Percentiles rank a stretch among this genome's conserved stretches.
Conservation (phyloP, 768 basidiomycete genomes). For the Amanita rimosa region DNA sequence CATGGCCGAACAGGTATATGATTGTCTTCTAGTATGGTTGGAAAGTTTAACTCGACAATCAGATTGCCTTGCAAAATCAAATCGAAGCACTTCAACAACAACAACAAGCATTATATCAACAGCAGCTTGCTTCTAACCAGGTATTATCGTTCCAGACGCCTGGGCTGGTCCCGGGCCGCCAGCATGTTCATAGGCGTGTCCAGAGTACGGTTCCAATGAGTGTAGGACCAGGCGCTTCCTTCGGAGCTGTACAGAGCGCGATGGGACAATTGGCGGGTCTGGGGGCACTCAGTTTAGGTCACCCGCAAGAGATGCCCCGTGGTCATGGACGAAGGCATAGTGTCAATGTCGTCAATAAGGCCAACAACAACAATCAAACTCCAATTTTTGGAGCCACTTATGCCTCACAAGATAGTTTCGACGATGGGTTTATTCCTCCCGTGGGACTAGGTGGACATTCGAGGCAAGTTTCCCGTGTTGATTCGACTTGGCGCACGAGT, state of each 20-base stretch:
- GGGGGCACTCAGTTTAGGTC: constrained; percentile 40
- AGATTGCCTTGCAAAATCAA: constrained; percentile 86
- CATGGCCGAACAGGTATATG: constrained; percentile 92
- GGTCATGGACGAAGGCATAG: constrained; percentile 86
- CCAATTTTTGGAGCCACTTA: constrained; percentile 38
- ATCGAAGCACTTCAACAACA: constrained; percentile 87
- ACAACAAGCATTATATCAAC: constrained; percentile 83
- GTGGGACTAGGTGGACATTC: constrained; percentile 56
- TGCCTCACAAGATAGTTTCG: constrained; percentile 53
- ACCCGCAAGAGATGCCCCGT: constrained; percentile 56
- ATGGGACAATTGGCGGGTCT: constrained; percentile 62
- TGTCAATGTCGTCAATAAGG: constrained; percentile 84
- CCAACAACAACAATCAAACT: constrained; percentile 35
- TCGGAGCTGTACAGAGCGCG: constrained; percentile 36
- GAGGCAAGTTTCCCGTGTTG: constrained; percentile 62
- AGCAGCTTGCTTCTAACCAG: constrained; percentile 81
- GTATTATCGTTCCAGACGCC: constrained; percentile 73
- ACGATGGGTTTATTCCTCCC: constrained; percentile 72
- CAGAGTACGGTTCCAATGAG: constrained; percentile 72
- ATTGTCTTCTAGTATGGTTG: not conserved
- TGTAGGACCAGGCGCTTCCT: constrained; percentile 31
- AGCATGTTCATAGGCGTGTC: constrained; percentile 60
- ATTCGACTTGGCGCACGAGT: constrained; percentile 88
- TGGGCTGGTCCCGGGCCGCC: constrained; percentile 56
- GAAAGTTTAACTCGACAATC: not conserved